Evolutionary conservation across 2,329 filamentous ascomycete genomes (phyloP), one percentile per base, ranked within the genome.

Genomic region (Arthrobotrys pseudoclavata): DNA sequence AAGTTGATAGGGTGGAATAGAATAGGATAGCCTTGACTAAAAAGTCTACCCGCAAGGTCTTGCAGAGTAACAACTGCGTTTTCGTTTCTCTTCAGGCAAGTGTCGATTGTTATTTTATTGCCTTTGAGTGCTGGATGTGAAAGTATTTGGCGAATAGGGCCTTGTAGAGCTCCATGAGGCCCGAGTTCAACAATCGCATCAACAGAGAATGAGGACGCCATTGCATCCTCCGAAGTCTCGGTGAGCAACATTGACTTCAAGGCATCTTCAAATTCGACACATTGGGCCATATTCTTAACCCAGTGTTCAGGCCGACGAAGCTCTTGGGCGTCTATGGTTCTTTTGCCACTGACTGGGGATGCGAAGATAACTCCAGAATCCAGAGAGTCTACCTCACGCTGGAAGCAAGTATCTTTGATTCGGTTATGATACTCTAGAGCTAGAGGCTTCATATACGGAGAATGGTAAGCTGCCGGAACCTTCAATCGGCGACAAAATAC

Each of bases 391-490:
- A 12, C 4, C 34, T 9, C 34, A 9, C 7, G 2, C 10, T 2
- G 34, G 4, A 12, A 37, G 4, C 34, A 12, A 13, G 34, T 13
- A 12, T 9, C 34, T 7, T 13, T 37, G 10, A 37, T 3, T 2
- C 4, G 10, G 10, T 13, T 12, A 9, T 37, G 2, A 37, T 37
- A 37, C n/a, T 42, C 15, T 3, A 1, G 1, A 4, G 13, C 40
- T 3, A 42, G 3, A 4, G 40, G 40, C 2, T 3, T n/a, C 84
- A 85, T 85, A 69, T 84, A 84, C 37, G 82, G 82, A 0, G 84
- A 85, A 79, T 86, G 85, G 75, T 86, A 86, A 0, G 85, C 85
- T 2, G 47, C 48, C 26, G 55, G 34, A 1, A 61, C 57, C 7
- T 45, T 37, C 2, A 66, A 22, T 24, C 45, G 42, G 29, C 57